phyloP scores from a whole-genome alignment of 208 protist genomes.

The Trypanosoma rangeli region DNA sequence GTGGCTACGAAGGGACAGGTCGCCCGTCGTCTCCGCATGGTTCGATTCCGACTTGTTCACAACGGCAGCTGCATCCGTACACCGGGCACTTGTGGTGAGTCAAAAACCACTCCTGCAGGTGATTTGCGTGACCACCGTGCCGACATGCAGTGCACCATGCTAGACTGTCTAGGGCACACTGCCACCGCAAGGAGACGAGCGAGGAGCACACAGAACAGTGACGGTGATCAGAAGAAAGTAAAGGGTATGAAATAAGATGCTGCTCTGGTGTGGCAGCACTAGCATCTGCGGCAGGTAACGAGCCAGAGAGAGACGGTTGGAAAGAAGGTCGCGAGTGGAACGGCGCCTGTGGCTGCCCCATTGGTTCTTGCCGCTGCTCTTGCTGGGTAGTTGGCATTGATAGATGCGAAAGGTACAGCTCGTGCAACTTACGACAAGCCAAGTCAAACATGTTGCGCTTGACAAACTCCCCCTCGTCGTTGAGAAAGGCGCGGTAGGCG shows the following conservation, averaged over 20 bases:
- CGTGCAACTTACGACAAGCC: constrained; percentile 53
- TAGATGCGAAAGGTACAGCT: neutral
- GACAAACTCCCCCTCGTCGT: constrained; percentile 75
- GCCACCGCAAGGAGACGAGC: constrained; percentile 20
- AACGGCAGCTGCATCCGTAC: constrained; percentile 75
- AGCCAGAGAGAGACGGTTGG: neutral
- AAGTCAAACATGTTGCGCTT: constrained; percentile 75
- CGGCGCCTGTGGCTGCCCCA: neutral
- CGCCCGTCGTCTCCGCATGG: constrained; percentile 24
- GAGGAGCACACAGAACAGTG: constrained; percentile 57
- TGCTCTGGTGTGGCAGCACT: neutral
- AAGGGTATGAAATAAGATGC: neutral
- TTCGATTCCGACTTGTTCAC: constrained; percentile 49
- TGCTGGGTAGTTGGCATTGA: neutral
- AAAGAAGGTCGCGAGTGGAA: neutral
- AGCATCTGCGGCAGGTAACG: neutral
- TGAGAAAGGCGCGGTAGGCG: constrained; percentile 76
- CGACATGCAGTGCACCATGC: constrained; percentile 80
- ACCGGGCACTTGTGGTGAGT: constrained; percentile 71
- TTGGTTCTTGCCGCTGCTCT: constrained; percentile 5
- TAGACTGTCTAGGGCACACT: constrained; percentile 31
- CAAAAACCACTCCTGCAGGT: constrained; percentile 81
- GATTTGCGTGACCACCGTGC: constrained; percentile 82
- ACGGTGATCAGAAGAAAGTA: constrained; percentile 5
- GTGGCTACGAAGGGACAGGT: neutral